Evolutionary conservation across 2,329 filamentous ascomycete species (phyloP), one percentile per base, ranked within the genome.

Genomic region (Aspergillus brunneoviolaceus): DNA sequence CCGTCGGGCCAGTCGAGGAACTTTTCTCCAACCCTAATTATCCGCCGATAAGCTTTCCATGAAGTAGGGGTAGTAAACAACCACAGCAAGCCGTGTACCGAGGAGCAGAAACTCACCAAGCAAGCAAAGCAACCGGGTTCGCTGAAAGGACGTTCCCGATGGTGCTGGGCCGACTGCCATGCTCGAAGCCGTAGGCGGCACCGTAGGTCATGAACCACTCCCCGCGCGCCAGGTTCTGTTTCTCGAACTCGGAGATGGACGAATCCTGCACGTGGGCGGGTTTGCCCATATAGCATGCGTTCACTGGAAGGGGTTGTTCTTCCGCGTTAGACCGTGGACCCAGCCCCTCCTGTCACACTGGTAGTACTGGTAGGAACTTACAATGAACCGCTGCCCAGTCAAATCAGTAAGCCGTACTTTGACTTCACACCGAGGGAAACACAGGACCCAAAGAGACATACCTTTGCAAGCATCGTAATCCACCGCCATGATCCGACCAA

Each of bases 11-110:
- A 78, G 57, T 74, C 70, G n/a, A 75, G 60, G 50, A 72, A 76
- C 31, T 76, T 77, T 56, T 77, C 75, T 16, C 75, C 75, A 42
- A 76, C 58, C 75, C 80, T 81, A 53, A 9, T 10, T 21, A 1
- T 4, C 21, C 11, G 6, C n/a, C 10, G n/a, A 47, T 48, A 29
- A 29, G 27, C 7, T 29, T 29, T 9, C 27, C 39, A 45, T 48
- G 29, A 12, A 35, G 33, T 5, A 2, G 11, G 11, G 5, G 11
- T 21, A 21, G 21, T 21, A 21, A 21, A 16, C 2, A 16, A 12
- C 4, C 33, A 35, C 11, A 35, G 33, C 12, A 12, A 35, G 33
- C 33, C 14, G 33, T 35, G 33, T 16, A 12, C 14, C 10, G 7
- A 10, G 7, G 3, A 9, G 27, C 10, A 35, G 1, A 45, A 10